Base-by-base conservation (phyloP, 208 protist species). In the Wallacemonas rigidus region DNA sequence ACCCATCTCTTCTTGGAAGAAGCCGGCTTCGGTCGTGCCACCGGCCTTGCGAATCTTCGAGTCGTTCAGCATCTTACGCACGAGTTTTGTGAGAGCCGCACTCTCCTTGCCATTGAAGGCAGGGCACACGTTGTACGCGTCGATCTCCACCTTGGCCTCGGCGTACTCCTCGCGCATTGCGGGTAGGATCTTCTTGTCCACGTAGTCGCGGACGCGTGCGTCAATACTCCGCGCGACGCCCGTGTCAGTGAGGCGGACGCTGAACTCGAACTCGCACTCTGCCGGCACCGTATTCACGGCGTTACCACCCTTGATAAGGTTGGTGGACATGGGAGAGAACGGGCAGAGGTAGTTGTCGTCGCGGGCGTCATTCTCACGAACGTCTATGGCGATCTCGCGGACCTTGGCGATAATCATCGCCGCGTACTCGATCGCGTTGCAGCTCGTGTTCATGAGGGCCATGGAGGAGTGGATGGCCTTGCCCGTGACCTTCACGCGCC, bases 251-350 rank as follows among this genome's bases (percentile, higher is more conserved):
- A 82, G 71, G 45, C 83, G 77, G 55, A 83, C 68, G 15, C 80
- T 83, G 68, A 85, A 78, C 35, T 69, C 54, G 53, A 88, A 78
- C 35, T 50, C 53, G 72, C 82, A 91, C 36, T 86, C 72, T 17
- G 76, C 86, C 2, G 83, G 86, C 48, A 91, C 83, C 35, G 86
- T 87, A 67, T 86, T 87, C n/a, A 76, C 70, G 8, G 80, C 80
- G 43, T 78, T 83, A 36, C 82, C 82, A 47, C 79, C 79, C 14
- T 72, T 72, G 69, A 90, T 83, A 3, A 81, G 41, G 57, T 78
- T 78, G 0, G 79, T 77, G 4, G 73, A 58, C 72, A 80, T 70
- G 40, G 45, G 77, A 1, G 67, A 55, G 50, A 85, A 87, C 1
- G 61, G 70, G 41, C 77, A 79, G 7, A 48, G n/a, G 63, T 82